Evolutionary conservation across 345 rosid species (phyloP).

Genomic region (Populus davidiana): DNA sequence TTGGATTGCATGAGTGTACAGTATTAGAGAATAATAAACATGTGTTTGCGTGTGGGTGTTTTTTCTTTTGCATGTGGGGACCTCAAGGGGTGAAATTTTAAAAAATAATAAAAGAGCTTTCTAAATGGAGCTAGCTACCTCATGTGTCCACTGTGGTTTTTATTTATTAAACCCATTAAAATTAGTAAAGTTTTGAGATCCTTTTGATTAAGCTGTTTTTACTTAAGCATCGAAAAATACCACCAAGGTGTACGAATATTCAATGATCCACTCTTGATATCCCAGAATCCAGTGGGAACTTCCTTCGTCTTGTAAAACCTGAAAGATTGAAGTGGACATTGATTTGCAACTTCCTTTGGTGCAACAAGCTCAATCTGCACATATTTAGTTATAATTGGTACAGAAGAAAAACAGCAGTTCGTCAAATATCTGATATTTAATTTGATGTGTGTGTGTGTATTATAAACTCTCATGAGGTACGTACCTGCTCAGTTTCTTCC

Average conservation of each 20-base stretch:
- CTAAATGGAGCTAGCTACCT: too few relatives aligned
- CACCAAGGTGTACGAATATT: slow-evolving; percentile 64
- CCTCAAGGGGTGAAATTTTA: too few relatives aligned
- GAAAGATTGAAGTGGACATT: slow-evolving; percentile 53
- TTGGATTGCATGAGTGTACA: too few relatives aligned
- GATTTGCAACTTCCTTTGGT: slow-evolving; percentile 40
- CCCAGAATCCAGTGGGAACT: slow-evolving; percentile 44
- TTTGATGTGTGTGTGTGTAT: neutral
- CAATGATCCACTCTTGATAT: slow-evolving; percentile 41
- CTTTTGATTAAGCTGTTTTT: too few relatives aligned
- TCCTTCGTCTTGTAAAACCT: slow-evolving; percentile 47
- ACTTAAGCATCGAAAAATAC: slow-evolving; percentile 11
- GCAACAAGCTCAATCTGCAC: slow-evolving; percentile 49
- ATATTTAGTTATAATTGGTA: too few relatives aligned
- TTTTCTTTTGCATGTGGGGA: too few relatives aligned
- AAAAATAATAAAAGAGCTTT: too few relatives aligned
- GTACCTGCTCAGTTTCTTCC: slow-evolving; percentile 55
- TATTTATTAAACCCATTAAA: neutral
- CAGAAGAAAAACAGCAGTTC: neutral
- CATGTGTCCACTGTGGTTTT: too few relatives aligned
- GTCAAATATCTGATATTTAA: too few relatives aligned
- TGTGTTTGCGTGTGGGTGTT: too few relatives aligned
- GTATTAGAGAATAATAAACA: too few relatives aligned
- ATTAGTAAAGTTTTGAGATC: too few relatives aligned
- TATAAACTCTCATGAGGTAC: neutral